Base-by-base conservation (phyloP, 1,284 basidiomycete genomes). In the Malassezia brasiliensis region DNA sequence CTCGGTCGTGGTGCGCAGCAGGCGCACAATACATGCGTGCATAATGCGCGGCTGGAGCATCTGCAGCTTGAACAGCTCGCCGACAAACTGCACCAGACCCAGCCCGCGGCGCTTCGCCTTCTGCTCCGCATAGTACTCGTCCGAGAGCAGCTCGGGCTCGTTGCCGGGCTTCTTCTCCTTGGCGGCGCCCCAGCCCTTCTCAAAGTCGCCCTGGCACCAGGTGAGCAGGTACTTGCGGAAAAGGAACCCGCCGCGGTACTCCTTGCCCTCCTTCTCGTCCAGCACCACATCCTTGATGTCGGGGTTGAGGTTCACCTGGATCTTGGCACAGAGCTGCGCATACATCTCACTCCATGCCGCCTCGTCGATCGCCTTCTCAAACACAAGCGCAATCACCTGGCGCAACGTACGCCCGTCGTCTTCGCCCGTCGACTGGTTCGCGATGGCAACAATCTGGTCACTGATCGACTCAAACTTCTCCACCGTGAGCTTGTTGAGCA, bases 31-130 rank as follows among this genome's bases (percentile, higher is more conserved):
- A 79, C 91, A 96, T 73, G 89, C 85, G 77, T 90, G 87, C 85
- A 98, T 96, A 77, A 93, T 91, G 64, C 87, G 83, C 77, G 89
- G 87, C 42, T 87, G 89, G 52, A 94, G 79, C 88, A 94, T 93
- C 76, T 86, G 85, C 36, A 96, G 80, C 79, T 96, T 96, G 85
- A 90, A 96, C 55, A 96, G 80, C 79, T 96, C 91, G 69, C 93
- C 91, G 64, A 96, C 94, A 79, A 98, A 94, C 76, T 88, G 88
- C 76, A 96, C 88, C 60, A 96, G 82, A 80, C 93, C 93, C 22
- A 96, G 85, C 76, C 91, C 90, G 64, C 88, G 86, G 63, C 91
- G 88, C 80, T 96, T 96, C 41, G 90, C 90, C 80, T 96, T 96
- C 76, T 91, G 86, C 17, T 87, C 88, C 47, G 86, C 86, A 72